Evolutionary conservation across 495 filamentous ascomycete genomes (phyloP).

Genomic region (Podospora bellae-mahoneyi): DNA sequence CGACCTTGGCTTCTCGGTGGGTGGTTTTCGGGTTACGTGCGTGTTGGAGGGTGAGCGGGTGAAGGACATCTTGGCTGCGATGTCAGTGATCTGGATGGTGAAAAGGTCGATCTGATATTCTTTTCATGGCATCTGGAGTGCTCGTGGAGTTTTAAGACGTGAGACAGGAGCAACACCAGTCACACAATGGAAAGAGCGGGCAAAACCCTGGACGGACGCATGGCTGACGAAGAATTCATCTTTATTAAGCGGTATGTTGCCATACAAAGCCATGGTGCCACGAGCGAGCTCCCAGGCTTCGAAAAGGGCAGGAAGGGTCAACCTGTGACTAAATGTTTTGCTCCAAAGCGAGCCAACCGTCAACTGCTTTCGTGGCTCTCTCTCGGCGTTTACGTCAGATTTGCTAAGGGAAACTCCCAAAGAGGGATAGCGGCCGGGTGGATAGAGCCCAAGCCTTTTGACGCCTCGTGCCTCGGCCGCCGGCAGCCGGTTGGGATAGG

Average conservation of each 20-base stretch:
- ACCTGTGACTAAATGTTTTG: conserved; percentile 14
- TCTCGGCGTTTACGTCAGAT: conserved; percentile 28
- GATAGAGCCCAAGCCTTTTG: neutral
- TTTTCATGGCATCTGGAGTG: neutral
- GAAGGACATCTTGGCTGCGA: neutral
- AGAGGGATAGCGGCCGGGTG: conserved; percentile 18
- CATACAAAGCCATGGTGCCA: conserved; percentile 9
- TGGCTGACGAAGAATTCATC: neutral
- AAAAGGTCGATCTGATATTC: neutral
- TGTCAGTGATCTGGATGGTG: neutral
- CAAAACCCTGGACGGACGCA: neutral
- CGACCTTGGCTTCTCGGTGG: conserved; percentile 1
- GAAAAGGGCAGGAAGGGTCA: neutral
- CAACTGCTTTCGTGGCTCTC: conserved; percentile 9
- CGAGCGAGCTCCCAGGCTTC: neutral
- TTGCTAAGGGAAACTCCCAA: conserved; percentile 35
- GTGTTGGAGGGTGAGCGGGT: neutral
- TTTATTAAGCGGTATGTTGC: neutral
- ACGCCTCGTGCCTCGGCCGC: neutral
- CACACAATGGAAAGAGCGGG: neutral
- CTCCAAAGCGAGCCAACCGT: conserved; percentile 6
- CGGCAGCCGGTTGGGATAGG: neutral
- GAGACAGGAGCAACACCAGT: neutral
- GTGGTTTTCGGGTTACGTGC: neutral
- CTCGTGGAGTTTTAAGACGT: neutral